These are phyloP conservation scores for Penicillium dipodomyicola DNA, from an alignment of 495 filamentous ascomycete species.

Conservation along the genomic window DNA sequence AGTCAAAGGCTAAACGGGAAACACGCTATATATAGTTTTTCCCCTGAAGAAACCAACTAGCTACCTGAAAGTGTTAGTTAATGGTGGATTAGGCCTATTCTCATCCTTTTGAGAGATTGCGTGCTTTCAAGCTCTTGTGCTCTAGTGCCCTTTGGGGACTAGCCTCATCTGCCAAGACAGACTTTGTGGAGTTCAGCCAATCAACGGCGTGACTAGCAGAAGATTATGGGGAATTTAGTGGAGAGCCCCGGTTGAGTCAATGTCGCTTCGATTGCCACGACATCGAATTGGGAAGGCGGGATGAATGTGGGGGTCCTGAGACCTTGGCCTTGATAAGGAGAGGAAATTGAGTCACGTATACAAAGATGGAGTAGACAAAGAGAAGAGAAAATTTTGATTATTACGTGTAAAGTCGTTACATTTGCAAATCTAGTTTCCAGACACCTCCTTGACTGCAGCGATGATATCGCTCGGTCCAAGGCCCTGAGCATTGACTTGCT, in stretches of 20 bases:
- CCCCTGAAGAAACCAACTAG: neutral
- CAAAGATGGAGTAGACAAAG: neutral
- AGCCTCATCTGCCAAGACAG: neutral
- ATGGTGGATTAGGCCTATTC: neutral
- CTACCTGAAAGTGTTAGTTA: neutral
- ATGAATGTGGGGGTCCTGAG: neutral
- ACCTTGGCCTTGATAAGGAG: neutral
- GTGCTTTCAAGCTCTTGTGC: neutral
- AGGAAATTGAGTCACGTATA: neutral
- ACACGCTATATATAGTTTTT: neutral
- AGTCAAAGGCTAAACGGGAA: neutral
- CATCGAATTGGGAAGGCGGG: neutral
- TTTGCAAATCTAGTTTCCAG: constrained; percentile 21
- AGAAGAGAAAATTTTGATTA: neutral
- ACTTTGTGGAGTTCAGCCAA: neutral
- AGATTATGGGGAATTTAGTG: neutral
- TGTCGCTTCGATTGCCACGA: neutral
- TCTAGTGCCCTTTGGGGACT: neutral
- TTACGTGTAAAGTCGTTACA: constrained; percentile 4
- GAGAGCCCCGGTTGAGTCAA: neutral
- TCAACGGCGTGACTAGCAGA: neutral
- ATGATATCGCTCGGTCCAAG: constrained; percentile 36
- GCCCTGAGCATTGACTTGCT: constrained; percentile 40
- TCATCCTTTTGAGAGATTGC: neutral
- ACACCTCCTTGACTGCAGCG: constrained; percentile 28